Conservation (phyloP, 768 basidiomycete genomes). For the Boletus tylopilopsis region DNA sequence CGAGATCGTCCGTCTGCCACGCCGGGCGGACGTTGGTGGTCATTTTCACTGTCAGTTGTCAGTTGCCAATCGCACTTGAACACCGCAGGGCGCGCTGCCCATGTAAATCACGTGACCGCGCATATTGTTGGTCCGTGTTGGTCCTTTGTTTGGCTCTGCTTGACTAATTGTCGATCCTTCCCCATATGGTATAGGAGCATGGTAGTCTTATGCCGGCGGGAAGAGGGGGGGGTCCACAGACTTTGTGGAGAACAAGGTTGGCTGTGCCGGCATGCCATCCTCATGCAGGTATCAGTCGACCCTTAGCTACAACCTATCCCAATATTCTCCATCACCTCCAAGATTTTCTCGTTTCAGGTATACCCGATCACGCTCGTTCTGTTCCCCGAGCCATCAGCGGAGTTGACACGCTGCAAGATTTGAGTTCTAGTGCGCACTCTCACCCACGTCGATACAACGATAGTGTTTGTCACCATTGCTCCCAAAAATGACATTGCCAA, state of each 20-base stretch:
- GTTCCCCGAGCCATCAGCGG: conserved; percentile 4
- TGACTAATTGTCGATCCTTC: conserved; percentile 16
- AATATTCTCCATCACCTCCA: background rate
- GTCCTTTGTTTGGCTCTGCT: conserved; percentile 18
- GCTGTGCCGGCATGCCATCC: background rate
- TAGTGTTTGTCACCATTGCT: background rate
- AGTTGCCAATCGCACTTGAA: conserved; percentile 4
- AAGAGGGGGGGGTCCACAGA: no score
- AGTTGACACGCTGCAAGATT: background rate
- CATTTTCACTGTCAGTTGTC: conserved; percentile 4
- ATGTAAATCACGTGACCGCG: conserved; percentile 28
- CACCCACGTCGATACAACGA: background rate
- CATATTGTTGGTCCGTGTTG: conserved; percentile 14
- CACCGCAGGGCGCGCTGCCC: conserved; percentile 8
- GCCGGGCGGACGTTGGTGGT: conserved; percentile 43
- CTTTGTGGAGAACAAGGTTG: no score
- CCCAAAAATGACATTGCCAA: conserved; percentile 3
- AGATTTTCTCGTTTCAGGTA: conserved; percentile 13
- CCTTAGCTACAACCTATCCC: background rate
- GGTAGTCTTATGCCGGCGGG: no score
- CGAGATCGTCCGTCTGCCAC: conserved; percentile 88
- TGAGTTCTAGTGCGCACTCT: background rate
- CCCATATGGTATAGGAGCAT: no score
- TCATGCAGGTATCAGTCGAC: background rate
- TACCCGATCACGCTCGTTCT: conserved; percentile 3